A percentile compares a stretch with the other conserved stretches of the same genome.
Conservation (phyloP, 371 early-diverging fungal genomes). For the Conidiobolus incongruus region DNA sequence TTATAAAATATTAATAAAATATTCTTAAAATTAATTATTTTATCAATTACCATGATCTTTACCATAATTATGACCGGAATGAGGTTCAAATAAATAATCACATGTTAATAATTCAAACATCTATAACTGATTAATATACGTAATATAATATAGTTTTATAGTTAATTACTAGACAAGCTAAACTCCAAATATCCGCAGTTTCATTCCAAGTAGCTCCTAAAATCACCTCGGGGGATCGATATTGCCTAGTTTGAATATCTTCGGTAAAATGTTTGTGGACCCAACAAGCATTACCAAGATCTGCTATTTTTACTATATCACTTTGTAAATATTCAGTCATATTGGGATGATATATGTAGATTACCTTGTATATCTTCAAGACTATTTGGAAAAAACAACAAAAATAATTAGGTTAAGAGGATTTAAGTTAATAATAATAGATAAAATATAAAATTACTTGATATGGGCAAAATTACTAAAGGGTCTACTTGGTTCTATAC, state of each 20-base stretch:
- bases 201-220: slow-evolving; percentile 80
- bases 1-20: slow-evolving; percentile 5
- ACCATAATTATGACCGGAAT: slow-evolving; percentile 49
- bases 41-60: slow-evolving; percentile 65
- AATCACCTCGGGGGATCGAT: slow-evolving; percentile 94
- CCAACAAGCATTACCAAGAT: slow-evolving; percentile 97
- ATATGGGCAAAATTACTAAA: no score
- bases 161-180: slow-evolving; percentile 66
- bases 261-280: slow-evolving; percentile 81
- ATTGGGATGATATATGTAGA: background rate
- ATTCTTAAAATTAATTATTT: background rate
- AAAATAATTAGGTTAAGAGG: no score
- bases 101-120: slow-evolving; percentile 77
- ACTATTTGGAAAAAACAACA: background rate
- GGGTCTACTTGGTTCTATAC: no score
- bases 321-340: slow-evolving; percentile 4
- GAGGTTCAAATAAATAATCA: slow-evolving; percentile 88
- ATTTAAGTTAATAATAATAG: no score
- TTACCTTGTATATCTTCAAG: background rate
- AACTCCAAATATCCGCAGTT: slow-evolving; percentile 94
- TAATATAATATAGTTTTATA: background rate
- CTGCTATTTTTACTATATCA: slow-evolving; percentile 81
- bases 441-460: no score
- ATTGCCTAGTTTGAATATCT: slow-evolving; percentile 96
- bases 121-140: slow-evolving; percentile 8